Evolutionary conservation across 176 grass and related monocot genomes (phyloP).

Genomic region (Oryza brachyantha): DNA sequence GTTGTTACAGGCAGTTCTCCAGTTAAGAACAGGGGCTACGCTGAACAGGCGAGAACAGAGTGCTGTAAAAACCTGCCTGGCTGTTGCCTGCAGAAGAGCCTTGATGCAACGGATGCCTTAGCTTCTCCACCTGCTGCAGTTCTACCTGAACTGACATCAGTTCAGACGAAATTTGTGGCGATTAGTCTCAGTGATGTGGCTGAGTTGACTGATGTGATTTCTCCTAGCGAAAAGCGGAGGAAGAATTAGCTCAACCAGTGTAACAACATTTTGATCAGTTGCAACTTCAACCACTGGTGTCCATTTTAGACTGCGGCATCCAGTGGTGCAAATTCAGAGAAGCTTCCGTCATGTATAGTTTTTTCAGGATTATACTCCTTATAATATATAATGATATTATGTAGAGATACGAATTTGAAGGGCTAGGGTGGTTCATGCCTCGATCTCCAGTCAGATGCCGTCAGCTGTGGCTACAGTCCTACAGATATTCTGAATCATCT

Average conservation of each 20-base stretch:
- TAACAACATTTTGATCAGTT: background rate
- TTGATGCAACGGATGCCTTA: background rate
- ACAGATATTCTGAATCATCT: too few relatives aligned
- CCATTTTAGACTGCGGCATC: slow-evolving; percentile 2
- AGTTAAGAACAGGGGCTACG: slow-evolving; percentile 25
- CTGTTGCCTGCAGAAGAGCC: slow-evolving; percentile 32
- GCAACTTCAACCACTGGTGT: slow-evolving; percentile 1
- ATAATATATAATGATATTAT: too few relatives aligned
- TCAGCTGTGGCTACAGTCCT: too few relatives aligned
- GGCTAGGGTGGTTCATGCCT: too few relatives aligned
- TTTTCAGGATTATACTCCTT: too few relatives aligned
- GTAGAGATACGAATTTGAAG: too few relatives aligned
- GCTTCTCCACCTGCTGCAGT: slow-evolving; percentile 8
- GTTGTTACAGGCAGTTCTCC: slow-evolving; percentile 17
- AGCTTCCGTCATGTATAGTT: too few relatives aligned
- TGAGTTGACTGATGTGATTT: slow-evolving; percentile 26
- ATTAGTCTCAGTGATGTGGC: slow-evolving; percentile 35
- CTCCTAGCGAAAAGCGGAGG: slow-evolving; percentile 51
- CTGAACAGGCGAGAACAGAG: background rate
- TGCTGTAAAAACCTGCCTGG: slow-evolving; percentile 17
- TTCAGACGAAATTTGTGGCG: slow-evolving; percentile 29
- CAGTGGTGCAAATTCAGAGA: too few relatives aligned
- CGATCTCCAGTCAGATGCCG: too few relatives aligned
- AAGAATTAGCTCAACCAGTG: slow-evolving; percentile 28
- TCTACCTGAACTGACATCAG: slow-evolving; percentile 14